A percentile compares a stretch with the other conserved stretches of the same genome.
Conservation (phyloP, 768 basidiomycete genomes). For the Tulasnella sp. region DNA sequence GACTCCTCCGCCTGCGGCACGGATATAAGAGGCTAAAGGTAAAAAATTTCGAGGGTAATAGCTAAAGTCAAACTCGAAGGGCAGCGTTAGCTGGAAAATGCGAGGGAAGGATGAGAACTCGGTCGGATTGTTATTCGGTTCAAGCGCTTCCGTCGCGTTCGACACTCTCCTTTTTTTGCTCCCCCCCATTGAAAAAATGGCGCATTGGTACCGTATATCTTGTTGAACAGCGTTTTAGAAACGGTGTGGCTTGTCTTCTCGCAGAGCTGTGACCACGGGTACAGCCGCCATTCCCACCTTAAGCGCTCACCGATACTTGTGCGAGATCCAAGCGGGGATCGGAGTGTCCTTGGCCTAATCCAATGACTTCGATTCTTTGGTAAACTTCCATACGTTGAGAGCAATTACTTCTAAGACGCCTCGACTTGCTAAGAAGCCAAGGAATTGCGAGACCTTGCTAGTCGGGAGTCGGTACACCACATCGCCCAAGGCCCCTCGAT, state of each 20-base stretch:
- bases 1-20: not conserved
- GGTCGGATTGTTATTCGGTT: not conserved
- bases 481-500: no score
- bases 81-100: no score
- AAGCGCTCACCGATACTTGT: not conserved
- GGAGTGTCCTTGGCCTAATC: not conserved
- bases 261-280: not conserved
- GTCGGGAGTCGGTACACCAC: not conserved
- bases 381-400: not conserved
- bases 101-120: not conserved
- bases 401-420: not conserved
- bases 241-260: not conserved
- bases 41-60: not conserved
- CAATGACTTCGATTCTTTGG: not conserved
- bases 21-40: not conserved
- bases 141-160: not conserved
- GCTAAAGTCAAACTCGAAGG: not conserved
- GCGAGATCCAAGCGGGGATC: not conserved
- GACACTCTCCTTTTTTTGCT: not conserved
- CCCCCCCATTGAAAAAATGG: not conserved
- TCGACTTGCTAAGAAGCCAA: not conserved
- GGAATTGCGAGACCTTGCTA: not conserved
- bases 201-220: not conserved
- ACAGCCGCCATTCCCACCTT: not conserved
- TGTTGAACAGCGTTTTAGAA: not conserved